Base-by-base conservation (phyloP, 306 rosid species). In the Canavalia gladiata region DNA sequence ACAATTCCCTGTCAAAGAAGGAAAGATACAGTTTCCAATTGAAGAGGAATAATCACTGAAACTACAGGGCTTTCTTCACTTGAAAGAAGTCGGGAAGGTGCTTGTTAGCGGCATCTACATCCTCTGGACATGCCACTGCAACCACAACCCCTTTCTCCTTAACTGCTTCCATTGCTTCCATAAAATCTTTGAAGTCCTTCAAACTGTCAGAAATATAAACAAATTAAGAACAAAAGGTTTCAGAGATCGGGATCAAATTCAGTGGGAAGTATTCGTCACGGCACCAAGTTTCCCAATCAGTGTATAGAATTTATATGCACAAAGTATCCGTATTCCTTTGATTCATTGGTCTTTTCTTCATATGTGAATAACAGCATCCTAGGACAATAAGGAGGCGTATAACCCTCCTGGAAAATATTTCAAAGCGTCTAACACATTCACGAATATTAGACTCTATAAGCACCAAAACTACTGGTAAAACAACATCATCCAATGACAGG, bases 101-200 rank as follows among this genome's bases (percentile, higher is more conserved):
- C 82, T 87, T 85, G 77, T 82, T 87, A 54, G 98, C 99, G 2
- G 92, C 85, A 33, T 93, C 91, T 39, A 95, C 92, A 49, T 95
- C 99, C 66, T 92, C 97, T 0, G 90, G 92, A 51, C 96, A 95
- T 51, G 99, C 98, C 80, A 95, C 99, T n/a, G 96, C 97, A 66
- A 93, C 98, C 88, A 90, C 90, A 7, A 90, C 90, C 45, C 98
- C 99, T 87, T 89, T 95, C 74, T 89, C 87, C 86, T 84, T 95
- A 11, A 91, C 94, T 8, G 90, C 88, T 73, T 93, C 98, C 81
- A 93, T 78, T 42, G 91, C 97, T 9, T 84, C 87, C 28, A 81
- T 87, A 76, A 95, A 95, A 56, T 88, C 89, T 81, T 84, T 90
- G 90, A 93, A 95, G 91, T 95, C 93, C 87, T 93, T 89, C 97